These are phyloP conservation scores for Gonium pectorale DNA, from an alignment of 139 green algal species.

Conservation along the genomic window DNA sequence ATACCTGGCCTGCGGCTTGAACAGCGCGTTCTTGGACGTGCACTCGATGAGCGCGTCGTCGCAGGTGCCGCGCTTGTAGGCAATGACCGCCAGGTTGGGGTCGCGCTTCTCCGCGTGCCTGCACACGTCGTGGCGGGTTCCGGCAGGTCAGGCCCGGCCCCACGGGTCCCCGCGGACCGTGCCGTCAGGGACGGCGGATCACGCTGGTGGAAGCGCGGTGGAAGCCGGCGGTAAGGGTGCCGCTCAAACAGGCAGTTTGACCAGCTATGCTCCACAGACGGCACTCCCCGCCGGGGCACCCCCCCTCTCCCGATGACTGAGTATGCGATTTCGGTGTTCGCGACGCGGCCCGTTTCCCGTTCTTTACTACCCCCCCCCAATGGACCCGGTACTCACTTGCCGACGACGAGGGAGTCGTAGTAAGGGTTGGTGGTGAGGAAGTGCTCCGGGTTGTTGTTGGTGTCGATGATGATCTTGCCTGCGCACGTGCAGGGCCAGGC, in stretches of 20 bases:
- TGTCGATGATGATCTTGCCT: conserved; percentile 99
- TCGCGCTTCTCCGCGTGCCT: conserved; percentile 98
- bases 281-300: too few species aligned
- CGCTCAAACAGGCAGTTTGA: too few species aligned
- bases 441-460: conserved; percentile 99
- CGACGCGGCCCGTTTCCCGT: too few species aligned
- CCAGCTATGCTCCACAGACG: too few species aligned
- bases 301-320: too few species aligned
- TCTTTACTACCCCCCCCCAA: too few species aligned
- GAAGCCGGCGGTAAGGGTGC: too few species aligned
- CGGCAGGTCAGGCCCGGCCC: conserved; percentile 4
- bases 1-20: conserved; percentile 94
- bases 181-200: too few species aligned
- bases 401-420: conserved; percentile 95
- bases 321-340: too few species aligned
- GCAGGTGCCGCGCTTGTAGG: conserved; percentile 96
- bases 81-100: conserved; percentile 95
- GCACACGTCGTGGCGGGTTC: not conserved
- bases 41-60: conserved; percentile 96
- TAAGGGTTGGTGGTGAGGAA: conserved; percentile 99
- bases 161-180: not conserved
- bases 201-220: too few species aligned
- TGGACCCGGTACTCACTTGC: conserved; percentile 56
- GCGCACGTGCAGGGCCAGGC: too few species aligned
- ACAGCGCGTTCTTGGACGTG: conserved; percentile 97